Base-by-base conservation (phyloP, 257 asterid species). In the Jacaranda copaia region DNA sequence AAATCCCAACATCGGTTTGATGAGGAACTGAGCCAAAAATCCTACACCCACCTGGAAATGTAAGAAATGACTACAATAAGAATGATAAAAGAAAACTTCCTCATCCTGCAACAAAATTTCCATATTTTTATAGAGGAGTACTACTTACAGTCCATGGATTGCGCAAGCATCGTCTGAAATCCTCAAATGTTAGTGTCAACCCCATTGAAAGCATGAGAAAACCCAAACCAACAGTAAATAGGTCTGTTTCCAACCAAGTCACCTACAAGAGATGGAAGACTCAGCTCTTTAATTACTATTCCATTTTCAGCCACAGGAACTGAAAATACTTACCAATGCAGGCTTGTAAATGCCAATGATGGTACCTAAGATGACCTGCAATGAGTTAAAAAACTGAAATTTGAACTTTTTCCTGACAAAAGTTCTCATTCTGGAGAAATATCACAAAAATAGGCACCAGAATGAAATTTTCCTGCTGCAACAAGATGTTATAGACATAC, bases 161-260 rank as follows among this genome's bases (percentile, higher is more conserved):
- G 83, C 98, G 92, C 57, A 93, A 85, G 85, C 99, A 94, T 70
- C 97, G 84, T 84, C 90, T 87, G 57, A 92, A 94, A 88, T 94
- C 99, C 78, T 92, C 97, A 80, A 94, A 94, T 38, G 92, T 94
- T 81, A 94, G 88, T 1, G 99, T 94, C 88, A 94, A 82, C 73
- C 99, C 99, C 99, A 94, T 94, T 3, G 97, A 94, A 72, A 94
- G 98, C 99, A 94, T 94, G 81, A 94, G 99, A 79, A 92, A 94
- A 80, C 99, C 99, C 89, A 94, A 88, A 58, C 97, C 97, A 78
- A 92, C 80, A 11, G 99, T 94, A 79, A 94, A 94, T 4, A 94
- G 87, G 79, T 94, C 98, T 32, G 97, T 94, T 81, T 91, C 81
- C 81, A 94, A 86, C 99, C 99, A 94, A 77, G 98, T 92, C 62